Base-by-base conservation (phyloP, 2,329 filamentous ascomycete genomes). In the Talaromyces sp. region DNA sequence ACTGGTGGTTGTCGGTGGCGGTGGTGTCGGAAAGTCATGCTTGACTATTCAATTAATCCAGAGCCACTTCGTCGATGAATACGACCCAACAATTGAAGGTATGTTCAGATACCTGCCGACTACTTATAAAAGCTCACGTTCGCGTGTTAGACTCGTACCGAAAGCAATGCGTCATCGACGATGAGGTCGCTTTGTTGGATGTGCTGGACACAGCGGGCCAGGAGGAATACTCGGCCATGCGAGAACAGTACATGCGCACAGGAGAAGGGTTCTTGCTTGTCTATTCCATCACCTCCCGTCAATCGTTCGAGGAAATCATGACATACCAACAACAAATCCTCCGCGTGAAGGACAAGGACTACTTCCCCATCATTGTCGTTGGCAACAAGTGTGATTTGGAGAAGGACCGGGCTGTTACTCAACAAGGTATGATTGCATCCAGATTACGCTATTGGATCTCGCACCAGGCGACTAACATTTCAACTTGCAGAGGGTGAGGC, bases 351-450 rank as follows among this genome's bases (percentile, higher is more conserved):
- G 95, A 98, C 84, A 98, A 97, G 87, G 95, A 99, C 82, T 97
- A 97, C 80, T 99, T 99, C 84, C 95, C 95, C 72, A 98, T 99
- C 84, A 97, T 98, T 66, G 91, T 99, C 54, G 95, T 98, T 49
- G 95, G 93, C 73, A 99, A 99, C 87, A 99, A 99, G 86, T 97
- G 94, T 82, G 95, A 99, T 92, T 83, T 99, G 78, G 94, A 97
- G 75, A 85, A 85, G 72, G 94, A 99, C 82, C 88, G 95, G 75
- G 91, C 94, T 74, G 95, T 99, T 66, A 90, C 92, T 69, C 89
- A 90, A 83, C 89, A 96, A 87, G 94, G 94, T 97, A 86, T 69
- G 88, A 31, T 27, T 31, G 37, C 6, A 3, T 19, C n/a, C 16
- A n/a, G 11, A 11, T 27, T 19, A 37, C 43, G 43, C 24, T 13